A percentile compares a stretch with the other conserved stretches of the same genome.
Evolutionary conservation across 2,329 filamentous ascomycete species (phyloP).

Genomic region (Penicillium sp.): DNA sequence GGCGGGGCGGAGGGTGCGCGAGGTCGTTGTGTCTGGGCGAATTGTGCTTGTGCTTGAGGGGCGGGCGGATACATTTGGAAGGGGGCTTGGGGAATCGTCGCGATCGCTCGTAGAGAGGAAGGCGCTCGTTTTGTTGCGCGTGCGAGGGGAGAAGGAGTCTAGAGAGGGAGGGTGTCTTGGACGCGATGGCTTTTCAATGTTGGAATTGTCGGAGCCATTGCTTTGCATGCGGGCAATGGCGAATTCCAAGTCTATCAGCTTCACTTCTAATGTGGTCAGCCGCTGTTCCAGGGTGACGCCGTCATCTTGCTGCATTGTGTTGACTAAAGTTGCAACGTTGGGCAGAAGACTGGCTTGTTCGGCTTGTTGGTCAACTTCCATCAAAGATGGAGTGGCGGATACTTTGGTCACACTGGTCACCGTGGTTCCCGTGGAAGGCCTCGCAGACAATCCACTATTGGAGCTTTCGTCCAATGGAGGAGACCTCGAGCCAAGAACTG

Average conservation of each 20-base stretch:
- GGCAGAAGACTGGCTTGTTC: conserved; percentile 30
- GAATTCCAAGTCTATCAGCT: conserved; percentile 52
- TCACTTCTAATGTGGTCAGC: conserved; percentile 51
- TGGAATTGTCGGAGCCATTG: conserved; percentile 23
- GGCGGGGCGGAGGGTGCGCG: conserved; percentile 28
- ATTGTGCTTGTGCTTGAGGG: conserved; percentile 35
- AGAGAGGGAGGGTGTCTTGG: conserved; percentile 18
- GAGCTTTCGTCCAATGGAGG: conserved; percentile 30
- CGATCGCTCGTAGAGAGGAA: conserved; percentile 14
- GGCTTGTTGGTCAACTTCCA: conserved; percentile 17
- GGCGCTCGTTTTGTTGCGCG: conserved; percentile 21
- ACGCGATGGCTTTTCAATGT: conserved; percentile 12
- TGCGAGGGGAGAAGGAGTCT: conserved; percentile 11
- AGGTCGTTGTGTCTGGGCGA: conserved; percentile 32
- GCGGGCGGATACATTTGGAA: conserved; percentile 20
- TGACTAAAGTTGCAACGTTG: conserved; percentile 41
- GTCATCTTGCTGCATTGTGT: conserved; percentile 42
- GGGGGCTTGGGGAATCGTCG: conserved; percentile 18
- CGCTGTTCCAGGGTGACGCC: conserved; percentile 46
- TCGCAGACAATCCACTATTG: conserved; percentile 27
- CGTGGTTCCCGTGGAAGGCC: conserved; percentile 31
- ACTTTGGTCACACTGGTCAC: conserved; percentile 28
- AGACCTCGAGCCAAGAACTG: conserved; percentile 34
- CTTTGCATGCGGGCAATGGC: conserved; percentile 51
- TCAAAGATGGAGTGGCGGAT: conserved; percentile 22